These are phyloP conservation scores for Neoboletus brunneissimus DNA, from an alignment of 768 basidiomycete genomes.

Conservation along the genomic window DNA sequence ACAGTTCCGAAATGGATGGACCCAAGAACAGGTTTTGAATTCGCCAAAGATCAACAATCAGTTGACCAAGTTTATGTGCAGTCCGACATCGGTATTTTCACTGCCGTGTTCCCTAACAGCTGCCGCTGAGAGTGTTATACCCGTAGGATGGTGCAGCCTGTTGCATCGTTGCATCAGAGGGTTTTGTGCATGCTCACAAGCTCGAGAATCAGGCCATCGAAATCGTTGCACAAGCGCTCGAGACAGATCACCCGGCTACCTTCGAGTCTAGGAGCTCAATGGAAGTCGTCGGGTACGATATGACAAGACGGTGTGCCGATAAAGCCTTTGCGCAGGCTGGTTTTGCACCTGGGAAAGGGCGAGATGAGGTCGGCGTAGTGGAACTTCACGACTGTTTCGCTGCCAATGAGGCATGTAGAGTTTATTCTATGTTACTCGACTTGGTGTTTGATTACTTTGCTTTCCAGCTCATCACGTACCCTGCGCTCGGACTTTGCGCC, in stretches of 20 bases:
- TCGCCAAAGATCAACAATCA: slow-evolving; percentile 69
- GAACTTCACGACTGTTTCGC: slow-evolving; percentile 89
- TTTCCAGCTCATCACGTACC: slow-evolving; percentile 71
- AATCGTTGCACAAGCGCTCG: slow-evolving; percentile 62
- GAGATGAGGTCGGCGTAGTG: slow-evolving; percentile 77
- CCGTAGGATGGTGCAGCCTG: slow-evolving; percentile 70
- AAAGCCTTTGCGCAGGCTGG: slow-evolving; percentile 71
- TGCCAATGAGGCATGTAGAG: slow-evolving; percentile 61
- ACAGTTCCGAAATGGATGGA: slow-evolving; percentile 81
- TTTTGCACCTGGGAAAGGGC: slow-evolving; percentile 55
- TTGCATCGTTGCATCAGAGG: slow-evolving; percentile 75
- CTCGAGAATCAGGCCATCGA: slow-evolving; percentile 89
- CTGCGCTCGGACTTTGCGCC: slow-evolving; percentile 71
- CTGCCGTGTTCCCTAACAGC: neutral
- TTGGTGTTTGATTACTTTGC: neutral
- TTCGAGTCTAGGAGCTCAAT: slow-evolving; percentile 71
- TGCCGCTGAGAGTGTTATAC: neutral
- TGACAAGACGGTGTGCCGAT: slow-evolving; percentile 69
- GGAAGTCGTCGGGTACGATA: slow-evolving; percentile 78
- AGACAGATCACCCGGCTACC: slow-evolving; percentile 62
- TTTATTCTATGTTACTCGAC: neutral
- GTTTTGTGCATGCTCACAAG: slow-evolving; percentile 65
- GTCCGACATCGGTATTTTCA: slow-evolving; percentile 66
- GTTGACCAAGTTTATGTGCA: slow-evolving; percentile 83
- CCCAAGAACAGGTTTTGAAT: slow-evolving; percentile 62